phyloP scores from a whole-genome alignment of 176 grass and related monocot species.

The bread wheat (Triticum aestivum) region IWGSC_CS_RefSeq_v2.1 NC_057795.1:69740941-69741440 shows the following conservation, averaged over 20 bases:
- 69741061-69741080: neutral
- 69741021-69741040: neutral
- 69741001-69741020: neutral
- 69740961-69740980: neutral
- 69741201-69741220: constrained; percentile 68
- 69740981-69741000: neutral
- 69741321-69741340: neutral
- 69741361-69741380: neutral
- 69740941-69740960: neutral
- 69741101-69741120: neutral
- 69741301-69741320: neutral
- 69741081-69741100: neutral
- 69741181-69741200: constrained; percentile 94
- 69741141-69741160: constrained; percentile 42
- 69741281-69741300: constrained; percentile 63
- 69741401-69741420: constrained; percentile 63
- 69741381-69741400: constrained; percentile 10
- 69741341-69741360: neutral
- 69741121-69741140: constrained; percentile 22
- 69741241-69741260: constrained; percentile 53
- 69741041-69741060: neutral
- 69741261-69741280: constrained; percentile 39
- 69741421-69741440: constrained; percentile 75
- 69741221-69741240: constrained; percentile 82
- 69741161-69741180: constrained; percentile 67